Conservation (phyloP, 2,329 filamentous ascomycete genomes). For the Aspergillus ruber region DNA sequence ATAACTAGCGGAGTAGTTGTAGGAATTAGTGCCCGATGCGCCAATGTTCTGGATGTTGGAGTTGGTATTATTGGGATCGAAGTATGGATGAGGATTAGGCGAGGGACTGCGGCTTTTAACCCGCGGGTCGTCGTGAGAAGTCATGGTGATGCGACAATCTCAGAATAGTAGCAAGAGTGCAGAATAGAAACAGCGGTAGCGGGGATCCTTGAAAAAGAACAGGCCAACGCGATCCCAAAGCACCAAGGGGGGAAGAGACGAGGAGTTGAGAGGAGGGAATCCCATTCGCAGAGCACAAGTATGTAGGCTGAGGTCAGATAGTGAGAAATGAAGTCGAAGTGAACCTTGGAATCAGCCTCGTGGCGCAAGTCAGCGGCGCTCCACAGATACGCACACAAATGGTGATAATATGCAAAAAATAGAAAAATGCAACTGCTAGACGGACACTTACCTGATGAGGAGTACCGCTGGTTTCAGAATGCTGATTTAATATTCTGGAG, state of each 20-base stretch:
- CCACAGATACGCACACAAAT: neutral
- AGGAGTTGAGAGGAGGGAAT: conserved; percentile 2
- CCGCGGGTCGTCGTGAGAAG: conserved; percentile 26
- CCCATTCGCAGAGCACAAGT: conserved; percentile 11
- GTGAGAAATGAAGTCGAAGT: conserved; percentile 2
- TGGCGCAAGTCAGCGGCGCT: conserved; percentile 2
- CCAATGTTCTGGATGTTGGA: conserved; percentile 24
- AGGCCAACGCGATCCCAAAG: neutral
- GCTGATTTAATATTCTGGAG: too few species aligned
- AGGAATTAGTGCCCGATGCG: conserved; percentile 26
- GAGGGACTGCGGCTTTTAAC: conserved; percentile 38
- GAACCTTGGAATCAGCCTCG: conserved; percentile 20
- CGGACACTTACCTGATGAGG: too few species aligned
- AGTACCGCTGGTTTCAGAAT: too few species aligned
- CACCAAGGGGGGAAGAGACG: neutral
- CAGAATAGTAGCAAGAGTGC: neutral
- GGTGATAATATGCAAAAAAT: neutral
- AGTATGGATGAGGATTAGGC: conserved; percentile 35
- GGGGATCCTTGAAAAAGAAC: neutral
- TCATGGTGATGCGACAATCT: conserved; percentile 15
- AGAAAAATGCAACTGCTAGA: neutral
- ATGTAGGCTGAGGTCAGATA: neutral
- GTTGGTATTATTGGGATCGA: conserved; percentile 27
- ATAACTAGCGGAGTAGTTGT: conserved; percentile 30
- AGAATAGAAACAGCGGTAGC: neutral